Evolutionary conservation across 306 rosid species (phyloP).

Genomic region (Cucumis sativus): DNA sequence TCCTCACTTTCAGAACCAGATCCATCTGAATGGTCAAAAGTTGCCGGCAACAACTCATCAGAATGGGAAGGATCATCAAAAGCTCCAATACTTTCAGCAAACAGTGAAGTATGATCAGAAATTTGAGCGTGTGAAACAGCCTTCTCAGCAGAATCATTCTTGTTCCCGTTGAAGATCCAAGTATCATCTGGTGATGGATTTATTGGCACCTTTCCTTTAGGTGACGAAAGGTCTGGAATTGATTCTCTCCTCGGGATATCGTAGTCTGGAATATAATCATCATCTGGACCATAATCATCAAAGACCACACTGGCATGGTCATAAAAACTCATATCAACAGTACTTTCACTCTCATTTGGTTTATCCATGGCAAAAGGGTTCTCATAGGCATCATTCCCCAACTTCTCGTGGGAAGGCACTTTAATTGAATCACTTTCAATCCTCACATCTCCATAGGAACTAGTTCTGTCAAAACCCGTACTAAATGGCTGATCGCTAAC

Average conservation of each 20-base stretch:
- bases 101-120: slow-evolving; percentile 11
- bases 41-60: slow-evolving; percentile 30
- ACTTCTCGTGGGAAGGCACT: slow-evolving; percentile 26
- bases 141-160: slow-evolving; percentile 23
- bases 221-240: slow-evolving; percentile 27
- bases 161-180: slow-evolving; percentile 30
- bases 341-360: slow-evolving; percentile 15
- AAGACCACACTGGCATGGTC: slow-evolving; percentile 36
- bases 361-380: slow-evolving; percentile 33
- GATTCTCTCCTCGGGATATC: slow-evolving; percentile 33
- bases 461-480: slow-evolving; percentile 21
- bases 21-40: slow-evolving; percentile 80
- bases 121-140: slow-evolving; percentile 26
- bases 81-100: slow-evolving; percentile 31
- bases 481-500: slow-evolving; percentile 21
- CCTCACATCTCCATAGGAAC: slow-evolving; percentile 28
- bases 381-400: slow-evolving; percentile 17
- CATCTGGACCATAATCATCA: slow-evolving; percentile 69
- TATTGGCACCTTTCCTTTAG: slow-evolving; percentile 22
- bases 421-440: slow-evolving; percentile 25
- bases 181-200: slow-evolving; percentile 25
- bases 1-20: slow-evolving; percentile 53
- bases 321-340: slow-evolving; percentile 22
- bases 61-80: slow-evolving; percentile 34
- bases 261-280: slow-evolving; percentile 29